Conservation (phyloP, 2,329 filamentous ascomycete species). For the Aureobasidium uvarum region DNA sequence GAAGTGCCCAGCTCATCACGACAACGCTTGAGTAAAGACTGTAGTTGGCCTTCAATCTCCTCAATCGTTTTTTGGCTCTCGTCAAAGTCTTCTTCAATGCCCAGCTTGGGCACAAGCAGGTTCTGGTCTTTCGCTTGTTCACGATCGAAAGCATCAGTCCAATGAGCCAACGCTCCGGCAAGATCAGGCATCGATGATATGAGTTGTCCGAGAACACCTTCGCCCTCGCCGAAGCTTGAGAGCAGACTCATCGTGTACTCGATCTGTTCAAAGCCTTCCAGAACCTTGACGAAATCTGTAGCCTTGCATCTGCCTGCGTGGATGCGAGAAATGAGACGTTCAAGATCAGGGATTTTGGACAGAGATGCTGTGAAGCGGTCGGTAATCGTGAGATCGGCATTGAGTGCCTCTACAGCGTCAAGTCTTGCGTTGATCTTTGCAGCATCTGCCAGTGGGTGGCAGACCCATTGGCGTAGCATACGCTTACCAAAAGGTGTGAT, state of each 20-base stretch:
- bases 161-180: conserved; percentile 69
- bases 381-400: conserved; percentile 74
- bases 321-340: conserved; percentile 88
- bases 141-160: conserved; percentile 90
- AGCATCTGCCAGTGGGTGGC: conserved; percentile 86
- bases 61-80: conserved; percentile 72
- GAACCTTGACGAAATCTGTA: conserved; percentile 87
- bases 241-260: conserved; percentile 88
- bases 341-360: conserved; percentile 88
- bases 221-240: conserved; percentile 68
- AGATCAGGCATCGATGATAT: conserved; percentile 85
- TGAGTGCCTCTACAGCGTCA: conserved; percentile 90
- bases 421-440: conserved; percentile 87
- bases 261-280: conserved; percentile 97
- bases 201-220: conserved; percentile 80
- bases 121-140: conserved; percentile 74
- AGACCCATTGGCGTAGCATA: conserved; percentile 94
- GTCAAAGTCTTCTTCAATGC: conserved; percentile 91
- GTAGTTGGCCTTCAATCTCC: conserved; percentile 70
- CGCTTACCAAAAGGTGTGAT: conserved; percentile 97
- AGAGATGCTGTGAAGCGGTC: conserved; percentile 87
- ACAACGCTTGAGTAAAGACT: conserved; percentile 67
- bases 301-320: conserved; percentile 88
- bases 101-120: conserved; percentile 77
- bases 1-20: conserved; percentile 72